These are phyloP conservation scores for Erodium trifolium DNA, from an alignment of 441 rosid genomes.

Conservation along the genomic window DNA sequence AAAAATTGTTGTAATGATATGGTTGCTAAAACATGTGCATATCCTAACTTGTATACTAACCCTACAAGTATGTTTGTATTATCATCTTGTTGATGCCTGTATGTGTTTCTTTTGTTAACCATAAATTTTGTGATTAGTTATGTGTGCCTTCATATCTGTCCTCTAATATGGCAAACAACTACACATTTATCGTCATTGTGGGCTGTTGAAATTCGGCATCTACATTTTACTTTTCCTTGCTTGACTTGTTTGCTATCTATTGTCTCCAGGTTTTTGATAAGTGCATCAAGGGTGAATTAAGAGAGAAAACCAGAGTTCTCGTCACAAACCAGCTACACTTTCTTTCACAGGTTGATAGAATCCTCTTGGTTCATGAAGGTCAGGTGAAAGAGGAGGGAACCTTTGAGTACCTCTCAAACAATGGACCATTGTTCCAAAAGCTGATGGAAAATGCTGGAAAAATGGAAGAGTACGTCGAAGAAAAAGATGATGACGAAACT, in stretches of 20 bases:
- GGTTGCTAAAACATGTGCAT: too few relatives aligned
- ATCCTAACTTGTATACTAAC: too few relatives aligned
- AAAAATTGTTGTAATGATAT: too few relatives aligned
- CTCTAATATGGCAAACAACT: too few relatives aligned
- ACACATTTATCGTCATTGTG: too few relatives aligned
- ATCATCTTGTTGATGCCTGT: too few relatives aligned
- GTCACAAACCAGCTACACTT: slow-evolving; percentile 98
- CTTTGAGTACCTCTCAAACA: slow-evolving; percentile 69
- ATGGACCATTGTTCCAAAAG: slow-evolving; percentile 64
- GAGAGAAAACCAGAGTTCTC: slow-evolving; percentile 81
- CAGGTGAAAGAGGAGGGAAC: slow-evolving; percentile 84
- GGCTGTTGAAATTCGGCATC: slow-evolving; percentile 5
- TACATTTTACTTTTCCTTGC: slow-evolving; percentile 10
- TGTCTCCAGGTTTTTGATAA: slow-evolving; percentile 71
- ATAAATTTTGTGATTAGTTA: too few relatives aligned
- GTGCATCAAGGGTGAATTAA: slow-evolving; percentile 75
- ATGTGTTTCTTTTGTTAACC: too few relatives aligned
- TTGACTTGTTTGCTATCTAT: slow-evolving; percentile 19
- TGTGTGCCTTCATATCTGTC: too few relatives aligned
- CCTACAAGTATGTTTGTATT: too few relatives aligned
- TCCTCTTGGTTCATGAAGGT: slow-evolving; percentile 79
- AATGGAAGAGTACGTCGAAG: slow-evolving; percentile 83
- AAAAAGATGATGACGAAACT: slow-evolving; percentile 39
- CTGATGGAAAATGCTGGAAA: slow-evolving; percentile 98
- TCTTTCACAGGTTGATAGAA: slow-evolving; percentile 85